Evolutionary conservation across 1,139 yeast species (phyloP), one percentile per base, ranked within the genome.

Genomic region (Yamadazyma epiphylla): DNA sequence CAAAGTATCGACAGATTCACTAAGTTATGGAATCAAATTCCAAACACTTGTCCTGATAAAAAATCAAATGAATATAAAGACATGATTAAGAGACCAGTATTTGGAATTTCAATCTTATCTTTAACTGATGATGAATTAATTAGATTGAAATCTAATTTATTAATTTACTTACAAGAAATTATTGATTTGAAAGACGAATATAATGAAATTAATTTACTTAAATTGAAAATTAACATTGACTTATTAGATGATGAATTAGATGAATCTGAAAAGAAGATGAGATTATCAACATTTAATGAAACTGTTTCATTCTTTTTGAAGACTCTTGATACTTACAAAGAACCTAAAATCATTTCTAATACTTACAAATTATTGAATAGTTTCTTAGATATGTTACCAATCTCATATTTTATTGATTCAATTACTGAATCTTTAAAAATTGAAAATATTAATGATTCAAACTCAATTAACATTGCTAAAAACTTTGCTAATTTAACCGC

Each of bases 321-420:
- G n/a, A 43, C 56, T 13, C 55, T 67, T 38, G 73, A 66, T 30
- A 39, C 40, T 7, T 37, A 39, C 25, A 41, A 39, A 20, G 41
- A 42, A 27, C 36, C 21, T n/a, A 37, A 15, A 50, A 45, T 64
- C 11, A 43, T 55, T 15, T 33, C 41, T 24, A 53, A 53, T 30
- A 53, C 65, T 40, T 64, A 63, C 42, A 67, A 62, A 16, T 58
- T 85, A 30, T 64, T 89, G 42, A 74, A 78, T 26, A 74, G 73
- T 42, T 60, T 81, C 41, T 60, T 89, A 41, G 77, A 77, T 36
- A 64, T 87, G 39, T 64, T 89, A 34, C 96, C 97, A 17, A 73
- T 88, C 43, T 70, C 70, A 35, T 73, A 77, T 43, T 88, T 86
- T 50, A 80, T 84, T 23, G 65, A 70, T 17, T 77, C 94, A 2